Conservation (phyloP, 495 filamentous ascomycete genomes). For the Achaetomiella virescens region DNA sequence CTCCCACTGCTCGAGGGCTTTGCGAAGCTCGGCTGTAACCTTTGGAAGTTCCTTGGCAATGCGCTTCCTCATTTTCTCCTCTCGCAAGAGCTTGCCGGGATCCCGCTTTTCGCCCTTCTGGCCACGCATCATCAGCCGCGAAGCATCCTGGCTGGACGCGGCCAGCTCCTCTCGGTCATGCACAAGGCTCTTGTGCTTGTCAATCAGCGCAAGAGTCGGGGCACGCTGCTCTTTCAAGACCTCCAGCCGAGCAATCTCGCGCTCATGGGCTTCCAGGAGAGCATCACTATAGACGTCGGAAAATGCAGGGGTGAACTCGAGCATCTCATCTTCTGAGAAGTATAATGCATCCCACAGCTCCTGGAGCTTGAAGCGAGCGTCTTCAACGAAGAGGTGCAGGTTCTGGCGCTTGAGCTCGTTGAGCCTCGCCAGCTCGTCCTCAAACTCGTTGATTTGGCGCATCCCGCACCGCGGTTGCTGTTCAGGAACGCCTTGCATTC, state of each 20-base stretch:
- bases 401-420: conserved; percentile 94
- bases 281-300: conserved; percentile 87
- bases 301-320: conserved; percentile 92
- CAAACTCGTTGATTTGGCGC: conserved; percentile 85
- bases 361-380: conserved; percentile 80
- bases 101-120: conserved; percentile 87
- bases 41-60: conserved; percentile 94
- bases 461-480: conserved; percentile 69
- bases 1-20: conserved; percentile 81
- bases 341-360: conserved; percentile 92
- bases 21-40: conserved; percentile 74
- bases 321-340: conserved; percentile 95
- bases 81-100: conserved; percentile 85
- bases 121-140: conserved; percentile 80
- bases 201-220: conserved; percentile 73
- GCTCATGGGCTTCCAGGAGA: conserved; percentile 79
- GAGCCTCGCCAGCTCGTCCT: conserved; percentile 77
- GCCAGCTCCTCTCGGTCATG: conserved; percentile 81
- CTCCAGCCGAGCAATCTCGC: conserved; percentile 77
- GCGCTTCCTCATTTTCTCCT: conserved; percentile 97
- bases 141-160: conserved; percentile 88
- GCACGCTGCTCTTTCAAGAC: conserved; percentile 79
- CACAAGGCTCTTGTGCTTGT: conserved; percentile 76
- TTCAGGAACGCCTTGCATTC: conserved; percentile 79
- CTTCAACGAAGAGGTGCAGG: conserved; percentile 89